A percentile compares a stretch with the other conserved stretches of the same genome.
Evolutionary conservation across 2,329 filamentous ascomycete genomes (phyloP).

Genomic region (Ophiostoma angusticollis): DNA sequence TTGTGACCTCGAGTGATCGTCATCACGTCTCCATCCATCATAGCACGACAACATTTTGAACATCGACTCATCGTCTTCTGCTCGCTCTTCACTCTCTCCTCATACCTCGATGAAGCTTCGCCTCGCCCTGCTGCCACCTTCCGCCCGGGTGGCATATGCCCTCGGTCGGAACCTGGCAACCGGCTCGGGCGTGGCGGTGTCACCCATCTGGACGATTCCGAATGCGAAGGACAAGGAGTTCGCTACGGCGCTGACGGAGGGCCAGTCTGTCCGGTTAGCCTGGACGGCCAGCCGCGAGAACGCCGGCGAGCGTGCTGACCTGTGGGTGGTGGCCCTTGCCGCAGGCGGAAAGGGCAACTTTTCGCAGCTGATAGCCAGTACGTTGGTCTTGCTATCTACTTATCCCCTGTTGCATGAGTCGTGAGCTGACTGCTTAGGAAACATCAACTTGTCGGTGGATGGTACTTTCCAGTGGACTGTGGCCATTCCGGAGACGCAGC

Average conservation of each 20-base stretch:
- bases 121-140: too few relatives aligned
- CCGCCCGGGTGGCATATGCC: too few relatives aligned
- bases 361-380: constrained; percentile 1
- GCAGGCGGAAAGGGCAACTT: not conserved
- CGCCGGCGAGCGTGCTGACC: not conserved
- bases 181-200: not conserved
- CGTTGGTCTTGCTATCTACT: too few relatives aligned
- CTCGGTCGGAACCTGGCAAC: not conserved
- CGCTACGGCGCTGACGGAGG: not conserved
- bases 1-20: too few relatives aligned
- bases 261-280: not conserved
- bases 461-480: constrained; percentile 8
- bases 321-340: constrained; percentile 3
- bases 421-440: too few relatives aligned
- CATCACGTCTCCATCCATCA: too few relatives aligned
- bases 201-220: constrained; percentile 2
- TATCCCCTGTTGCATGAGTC: too few relatives aligned
- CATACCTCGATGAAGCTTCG: constrained; percentile 3
- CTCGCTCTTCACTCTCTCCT: not conserved
- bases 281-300: constrained; percentile 1
- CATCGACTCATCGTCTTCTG: too few relatives aligned
- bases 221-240: not conserved
- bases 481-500: constrained; percentile 3
- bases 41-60: too few relatives aligned
- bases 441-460: not conserved